Evolutionary conservation across 2,329 filamentous ascomycete species (phyloP), one percentile per base, ranked within the genome.

Genomic region (Polytolypa hystricis): DNA sequence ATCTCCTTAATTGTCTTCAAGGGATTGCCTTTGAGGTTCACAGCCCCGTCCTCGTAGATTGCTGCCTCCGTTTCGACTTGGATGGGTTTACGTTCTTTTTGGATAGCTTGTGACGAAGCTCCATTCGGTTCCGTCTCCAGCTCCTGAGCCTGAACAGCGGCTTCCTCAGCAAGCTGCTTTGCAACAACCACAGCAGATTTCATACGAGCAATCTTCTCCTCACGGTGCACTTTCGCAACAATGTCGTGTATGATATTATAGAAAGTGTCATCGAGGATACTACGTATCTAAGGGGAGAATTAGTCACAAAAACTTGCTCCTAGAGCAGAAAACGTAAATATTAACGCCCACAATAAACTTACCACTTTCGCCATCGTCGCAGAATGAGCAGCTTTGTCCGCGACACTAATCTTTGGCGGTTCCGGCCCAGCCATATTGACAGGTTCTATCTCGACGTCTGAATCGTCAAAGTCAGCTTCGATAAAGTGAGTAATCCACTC

Each of bases 161-260:
- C 59, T 31, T 57, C 55, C 44, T 66, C 63, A 4, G 62, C 64
- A 42, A 58, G 58, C 40, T 66, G 62, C 42, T 61, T 53, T 25
- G 62, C 58, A 28, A 61, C 42, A 16, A 65, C 51, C 18, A 65
- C 54, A 41, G 70, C 57, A 48, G 70, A 57, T 57, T 67, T 67
- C 68, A 73, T 73, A 39, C 74, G 69, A 28, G 74, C 65, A 42
- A 71, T 58, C 57, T 77, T 77, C 53, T 78, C 74, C 39, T 71
- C 64, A 43, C 71, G 71, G 50, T 79, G 74, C 20, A 67, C 69
- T 44, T 71, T 65, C 19, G 74, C 61, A 37, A 74, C 69, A 16
- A 74, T 66, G 47, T 73, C 69, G 54, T 76, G 70, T 46, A 78
- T 69, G 46, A 77, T 72, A 48, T 71, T 75, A 48, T 72, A 65